Evolutionary conservation across 306 rosid species (phyloP).

Genomic region (Fragaria iinumae): DNA sequence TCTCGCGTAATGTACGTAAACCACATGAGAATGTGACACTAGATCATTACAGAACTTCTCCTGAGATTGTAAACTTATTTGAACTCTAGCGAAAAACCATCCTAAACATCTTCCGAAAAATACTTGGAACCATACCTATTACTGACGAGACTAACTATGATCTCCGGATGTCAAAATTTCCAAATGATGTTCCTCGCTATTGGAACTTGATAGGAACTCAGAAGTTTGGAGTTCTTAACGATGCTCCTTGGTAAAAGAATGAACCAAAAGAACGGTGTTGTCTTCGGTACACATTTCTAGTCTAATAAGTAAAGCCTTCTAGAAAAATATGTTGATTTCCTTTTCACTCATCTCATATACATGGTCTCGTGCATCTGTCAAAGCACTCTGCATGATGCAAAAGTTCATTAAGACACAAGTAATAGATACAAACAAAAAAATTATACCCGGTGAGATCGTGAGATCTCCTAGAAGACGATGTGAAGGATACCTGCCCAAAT

Average conservation of each 20-base stretch:
- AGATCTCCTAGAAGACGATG: background rate
- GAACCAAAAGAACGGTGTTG: constrained; percentile 10
- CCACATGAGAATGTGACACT: background rate
- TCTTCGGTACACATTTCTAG: constrained; percentile 11
- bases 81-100: background rate
- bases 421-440: background rate
- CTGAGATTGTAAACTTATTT: background rate
- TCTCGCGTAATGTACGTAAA: background rate
- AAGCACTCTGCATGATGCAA: constrained; percentile 65
- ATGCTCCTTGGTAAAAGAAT: constrained; percentile 32
- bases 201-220: constrained; percentile 37
- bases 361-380: constrained; percentile 95
- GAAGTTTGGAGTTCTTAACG: constrained; percentile 19
- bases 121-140: background rate
- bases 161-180: constrained; percentile 39
- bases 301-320: constrained; percentile 21
- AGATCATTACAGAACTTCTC: background rate
- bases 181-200: constrained; percentile 28
- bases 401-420: constrained; percentile 16
- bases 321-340: constrained; percentile 78
- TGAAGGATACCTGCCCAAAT: constrained; percentile 75
- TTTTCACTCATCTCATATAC: constrained; percentile 91
- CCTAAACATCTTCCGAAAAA: background rate
- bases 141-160: constrained; percentile 20
- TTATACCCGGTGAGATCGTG: background rate